These are phyloP conservation scores for Xenosphaeropsis pyriputrescens DNA, from an alignment of 2,329 filamentous ascomycete genomes.

Conservation along the genomic window DNA sequence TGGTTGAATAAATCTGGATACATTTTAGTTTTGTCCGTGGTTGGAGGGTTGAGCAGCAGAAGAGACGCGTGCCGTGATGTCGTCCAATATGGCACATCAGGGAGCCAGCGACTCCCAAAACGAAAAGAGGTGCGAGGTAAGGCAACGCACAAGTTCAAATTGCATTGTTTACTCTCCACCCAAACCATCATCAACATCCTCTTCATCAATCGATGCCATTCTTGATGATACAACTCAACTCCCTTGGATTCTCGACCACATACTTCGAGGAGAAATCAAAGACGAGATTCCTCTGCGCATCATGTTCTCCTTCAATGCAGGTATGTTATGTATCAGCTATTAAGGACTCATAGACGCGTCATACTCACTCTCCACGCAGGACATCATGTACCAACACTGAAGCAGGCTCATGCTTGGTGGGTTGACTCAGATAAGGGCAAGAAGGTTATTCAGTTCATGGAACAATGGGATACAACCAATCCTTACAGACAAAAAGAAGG, in stretches of 20 bases:
- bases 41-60: too few relatives aligned
- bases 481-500: background rate
- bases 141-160: too few relatives aligned
- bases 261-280: background rate
- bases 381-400: slow-evolving; percentile 9
- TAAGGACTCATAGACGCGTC: background rate
- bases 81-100: too few relatives aligned
- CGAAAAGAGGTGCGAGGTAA: too few relatives aligned
- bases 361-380: slow-evolving; percentile 4
- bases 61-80: too few relatives aligned
- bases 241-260: background rate
- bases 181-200: too few relatives aligned
- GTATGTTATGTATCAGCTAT: background rate
- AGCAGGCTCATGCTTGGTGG: slow-evolving; percentile 12
- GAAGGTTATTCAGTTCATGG: slow-evolving; percentile 9
- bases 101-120: too few relatives aligned
- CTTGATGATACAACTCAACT: background rate
- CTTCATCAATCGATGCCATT: too few relatives aligned
- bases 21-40: too few relatives aligned
- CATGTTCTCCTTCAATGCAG: background rate
- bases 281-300: background rate
- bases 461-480: slow-evolving; percentile 3
- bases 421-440: slow-evolving; percentile 9
- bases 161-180: too few relatives aligned
- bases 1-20: too few relatives aligned